Evolutionary conservation across 2,329 filamentous ascomycete species (phyloP).

Genomic region (Coniochaeta hoffmannii): DNA sequence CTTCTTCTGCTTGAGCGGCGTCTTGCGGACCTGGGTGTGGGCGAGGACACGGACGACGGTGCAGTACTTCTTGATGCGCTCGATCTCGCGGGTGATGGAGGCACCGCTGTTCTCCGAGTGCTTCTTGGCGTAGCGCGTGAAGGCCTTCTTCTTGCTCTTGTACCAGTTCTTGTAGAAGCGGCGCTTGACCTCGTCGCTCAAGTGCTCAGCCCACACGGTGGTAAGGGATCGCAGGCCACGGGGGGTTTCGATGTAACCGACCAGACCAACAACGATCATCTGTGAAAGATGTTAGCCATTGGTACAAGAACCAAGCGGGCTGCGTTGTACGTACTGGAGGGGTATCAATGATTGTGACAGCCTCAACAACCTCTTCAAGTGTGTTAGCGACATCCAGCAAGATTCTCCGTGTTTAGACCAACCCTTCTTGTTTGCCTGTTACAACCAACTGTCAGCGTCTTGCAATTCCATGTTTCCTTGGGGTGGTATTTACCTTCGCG

Average conservation of each 20-base stretch:
- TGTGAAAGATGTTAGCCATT: slow-evolving; percentile 65
- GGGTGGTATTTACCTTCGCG: slow-evolving; percentile 39
- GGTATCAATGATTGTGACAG: slow-evolving; percentile 81
- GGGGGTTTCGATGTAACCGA: slow-evolving; percentile 99
- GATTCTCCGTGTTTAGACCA: no score
- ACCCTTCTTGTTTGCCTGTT: no score
- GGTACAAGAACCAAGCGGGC: slow-evolving; percentile 68
- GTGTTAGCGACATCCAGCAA: no score
- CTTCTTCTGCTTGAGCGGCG: slow-evolving; percentile 99
- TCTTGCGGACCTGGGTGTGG: slow-evolving; percentile 99
- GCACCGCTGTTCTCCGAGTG: slow-evolving; percentile 89
- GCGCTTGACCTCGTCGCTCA: slow-evolving; percentile 97
- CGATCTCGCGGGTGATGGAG: slow-evolving; percentile 92
- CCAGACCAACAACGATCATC: slow-evolving; percentile 99
- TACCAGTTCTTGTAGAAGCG: slow-evolving; percentile 99
- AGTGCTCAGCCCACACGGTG: slow-evolving; percentile 98
- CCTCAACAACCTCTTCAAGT: slow-evolving; percentile 89
- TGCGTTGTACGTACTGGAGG: slow-evolving; percentile 90
- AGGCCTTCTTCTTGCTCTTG: slow-evolving; percentile 99
- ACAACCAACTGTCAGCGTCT: no score
- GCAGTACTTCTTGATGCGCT: slow-evolving; percentile 99
- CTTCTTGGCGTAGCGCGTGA: slow-evolving; percentile 99
- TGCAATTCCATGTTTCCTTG: no score
- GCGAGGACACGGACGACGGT: slow-evolving; percentile 97
- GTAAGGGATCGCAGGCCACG: slow-evolving; percentile 98